These are phyloP conservation scores for Tricholoma furcatifolium DNA, from an alignment of 768 basidiomycete species.

Conservation along the genomic window DNA sequence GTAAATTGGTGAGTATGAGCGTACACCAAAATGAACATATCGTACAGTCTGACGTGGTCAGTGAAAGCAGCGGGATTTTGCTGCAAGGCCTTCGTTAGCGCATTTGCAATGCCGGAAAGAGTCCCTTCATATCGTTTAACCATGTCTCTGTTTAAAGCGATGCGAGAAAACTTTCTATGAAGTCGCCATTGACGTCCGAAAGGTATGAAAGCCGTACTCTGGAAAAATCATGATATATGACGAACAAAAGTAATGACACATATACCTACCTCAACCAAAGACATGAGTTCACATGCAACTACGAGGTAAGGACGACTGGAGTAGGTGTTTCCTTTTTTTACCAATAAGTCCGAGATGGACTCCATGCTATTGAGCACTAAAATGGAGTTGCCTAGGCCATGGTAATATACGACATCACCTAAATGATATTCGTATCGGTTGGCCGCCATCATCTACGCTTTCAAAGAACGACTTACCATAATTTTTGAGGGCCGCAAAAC, in stretches of 20 bases:
- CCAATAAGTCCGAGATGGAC: neutral
- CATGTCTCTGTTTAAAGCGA: neutral
- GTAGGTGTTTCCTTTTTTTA: neutral
- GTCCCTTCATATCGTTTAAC: neutral
- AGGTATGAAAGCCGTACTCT: neutral
- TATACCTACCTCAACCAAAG: neutral
- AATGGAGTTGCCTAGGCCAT: neutral
- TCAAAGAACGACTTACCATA: neutral
- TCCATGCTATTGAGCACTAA: slow-evolving; percentile 1
- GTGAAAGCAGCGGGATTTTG: neutral
- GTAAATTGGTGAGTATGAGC: neutral
- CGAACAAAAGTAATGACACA: neutral
- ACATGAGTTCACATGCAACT: neutral
- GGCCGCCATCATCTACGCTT: neutral
- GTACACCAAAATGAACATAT: too few relatives aligned
- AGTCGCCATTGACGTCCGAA: neutral
- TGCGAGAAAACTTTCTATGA: neutral
- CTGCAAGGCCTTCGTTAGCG: neutral
- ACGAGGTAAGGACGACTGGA: neutral
- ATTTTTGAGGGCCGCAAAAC: neutral
- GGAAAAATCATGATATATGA: neutral
- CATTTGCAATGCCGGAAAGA: neutral
- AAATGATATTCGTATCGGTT: neutral
- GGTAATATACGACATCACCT: slow-evolving; percentile 1
- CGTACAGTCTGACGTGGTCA: neutral